phyloP scores from a whole-genome alignment of 2,329 filamentous ascomycete genomes.

The Cladophialophora immunda region DNA sequence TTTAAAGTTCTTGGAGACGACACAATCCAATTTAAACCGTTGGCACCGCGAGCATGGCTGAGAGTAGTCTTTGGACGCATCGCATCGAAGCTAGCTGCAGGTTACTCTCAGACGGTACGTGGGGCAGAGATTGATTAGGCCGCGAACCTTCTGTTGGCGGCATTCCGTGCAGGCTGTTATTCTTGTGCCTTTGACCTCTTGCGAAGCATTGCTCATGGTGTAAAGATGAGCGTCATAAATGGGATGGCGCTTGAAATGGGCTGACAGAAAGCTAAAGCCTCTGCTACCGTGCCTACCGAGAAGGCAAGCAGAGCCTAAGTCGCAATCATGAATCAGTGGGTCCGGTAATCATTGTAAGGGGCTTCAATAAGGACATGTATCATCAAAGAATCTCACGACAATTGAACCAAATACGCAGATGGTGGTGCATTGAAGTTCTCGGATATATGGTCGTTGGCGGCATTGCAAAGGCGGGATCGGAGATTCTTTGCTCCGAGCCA shows the following conservation, averaged over 20 bases:
- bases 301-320: not conserved
- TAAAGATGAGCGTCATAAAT: not conserved
- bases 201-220: slow-evolving; percentile 20
- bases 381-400: not conserved
- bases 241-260: not conserved
- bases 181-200: slow-evolving; percentile 22
- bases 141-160: slow-evolving; percentile 69
- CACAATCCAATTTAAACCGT: slow-evolving; percentile 22
- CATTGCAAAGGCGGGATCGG: not conserved
- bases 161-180: slow-evolving; percentile 70
- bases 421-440: not conserved
- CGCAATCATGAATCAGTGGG: not conserved
- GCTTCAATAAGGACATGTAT: not conserved
- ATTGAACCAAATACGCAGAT: not conserved
- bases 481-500: not conserved
- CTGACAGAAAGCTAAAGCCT: not conserved
- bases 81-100: slow-evolving; percentile 26
- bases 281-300: not conserved
- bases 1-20: slow-evolving; percentile 25
- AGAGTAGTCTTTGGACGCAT: slow-evolving; percentile 26
- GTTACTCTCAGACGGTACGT: not conserved
- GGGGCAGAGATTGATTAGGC: not conserved
- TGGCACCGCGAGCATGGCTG: slow-evolving; percentile 30
- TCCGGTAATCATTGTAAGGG: not conserved
- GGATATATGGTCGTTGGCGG: not conserved